Evolutionary conservation across 495 filamentous ascomycete species (phyloP), one percentile per base, ranked within the genome.

Genomic region (Parachaetomium inaequale): DNA sequence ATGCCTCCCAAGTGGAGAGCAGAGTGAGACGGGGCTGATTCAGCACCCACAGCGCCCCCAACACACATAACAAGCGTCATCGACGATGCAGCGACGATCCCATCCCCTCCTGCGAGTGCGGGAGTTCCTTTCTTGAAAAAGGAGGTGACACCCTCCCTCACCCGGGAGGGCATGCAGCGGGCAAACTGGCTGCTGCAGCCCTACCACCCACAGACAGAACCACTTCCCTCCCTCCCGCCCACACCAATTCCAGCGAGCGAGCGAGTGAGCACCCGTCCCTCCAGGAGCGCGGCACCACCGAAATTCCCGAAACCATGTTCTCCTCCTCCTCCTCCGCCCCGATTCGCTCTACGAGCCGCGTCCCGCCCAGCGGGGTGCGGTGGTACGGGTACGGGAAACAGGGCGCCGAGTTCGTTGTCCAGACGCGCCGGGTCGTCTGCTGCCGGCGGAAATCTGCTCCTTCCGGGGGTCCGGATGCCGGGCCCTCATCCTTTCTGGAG

Each of bases 321-420:
- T 38, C 64, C 14, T 55, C 61, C 32, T 47, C 66, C 45, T 38
- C 64, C 14, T 55, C 61, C 32, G 42, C 58, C 12, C 58, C 68
- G 17, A 64, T 70, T 38, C 68, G 68, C 12, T 66, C 68, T 26
- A 70, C 68, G 14, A 70, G 68, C 62, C 63, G 68, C 5, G 25
- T 63, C 14, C 66, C 66, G 14, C 66, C 68, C n/a, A n/a, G n/a
- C 45, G 45, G 45, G 15, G 52, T 57, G 45, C 38, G 63, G 7
- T 71, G 68, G 68, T 67, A 68, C 52, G 68, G 68, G 68, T 67
- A 68, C 52, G 68, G 68, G 28, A 71, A 71, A 47, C 58, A 66
- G 32, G 66, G 66, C 14, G 52, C 56, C 12, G 66, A 68, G 26
- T 58, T 68, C 43, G 57, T n/a, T n/a, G n/a, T 62, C 7, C 66